phyloP scores from a whole-genome alignment of 164 flowering plant genomes.

The Amborella trichopoda region DNA sequence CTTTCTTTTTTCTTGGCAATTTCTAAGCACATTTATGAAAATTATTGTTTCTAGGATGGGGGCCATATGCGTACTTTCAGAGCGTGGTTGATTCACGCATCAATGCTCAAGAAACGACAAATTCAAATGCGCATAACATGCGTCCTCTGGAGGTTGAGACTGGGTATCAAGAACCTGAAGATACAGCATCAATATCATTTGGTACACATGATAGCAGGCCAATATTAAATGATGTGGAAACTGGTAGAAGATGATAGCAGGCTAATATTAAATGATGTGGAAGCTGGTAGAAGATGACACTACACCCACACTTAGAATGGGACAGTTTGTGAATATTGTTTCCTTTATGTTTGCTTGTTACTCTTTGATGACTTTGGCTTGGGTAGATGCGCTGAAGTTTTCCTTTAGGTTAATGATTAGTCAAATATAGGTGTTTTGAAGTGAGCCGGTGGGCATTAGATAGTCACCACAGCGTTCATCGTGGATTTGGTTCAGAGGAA shows the following conservation, averaged over 20 bases:
- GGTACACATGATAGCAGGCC: constrained; percentile 11
- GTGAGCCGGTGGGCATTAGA: too few species aligned
- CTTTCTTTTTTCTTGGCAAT: background rate
- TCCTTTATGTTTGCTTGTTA: too few species aligned
- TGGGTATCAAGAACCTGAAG: constrained; percentile 15
- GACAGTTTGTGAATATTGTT: too few species aligned
- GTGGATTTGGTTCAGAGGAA: too few species aligned
- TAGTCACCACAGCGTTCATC: too few species aligned
- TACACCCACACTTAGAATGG: too few species aligned
- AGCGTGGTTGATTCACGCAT: constrained; percentile 30
- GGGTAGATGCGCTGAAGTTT: too few species aligned
- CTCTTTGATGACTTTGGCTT: too few species aligned
- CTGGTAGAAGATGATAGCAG: constrained; percentile 18
- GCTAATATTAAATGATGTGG: constrained; percentile 21
- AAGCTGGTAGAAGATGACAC: constrained; percentile 18
- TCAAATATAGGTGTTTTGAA: too few species aligned
- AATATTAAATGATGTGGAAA: constrained; percentile 19
- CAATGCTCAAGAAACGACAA: constrained; percentile 14
- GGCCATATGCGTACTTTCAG: constrained; percentile 26
- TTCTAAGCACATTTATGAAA: too few species aligned
- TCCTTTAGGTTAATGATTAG: too few species aligned
- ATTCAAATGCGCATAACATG: constrained; percentile 8
- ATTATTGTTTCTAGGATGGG: constrained; percentile 13
- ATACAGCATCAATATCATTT: constrained; percentile 5
- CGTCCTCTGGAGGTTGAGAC: constrained; percentile 25